phyloP scores from a whole-genome alignment of 352 stramenopile species.

The Phytophthora boehmeriae region DNA sequence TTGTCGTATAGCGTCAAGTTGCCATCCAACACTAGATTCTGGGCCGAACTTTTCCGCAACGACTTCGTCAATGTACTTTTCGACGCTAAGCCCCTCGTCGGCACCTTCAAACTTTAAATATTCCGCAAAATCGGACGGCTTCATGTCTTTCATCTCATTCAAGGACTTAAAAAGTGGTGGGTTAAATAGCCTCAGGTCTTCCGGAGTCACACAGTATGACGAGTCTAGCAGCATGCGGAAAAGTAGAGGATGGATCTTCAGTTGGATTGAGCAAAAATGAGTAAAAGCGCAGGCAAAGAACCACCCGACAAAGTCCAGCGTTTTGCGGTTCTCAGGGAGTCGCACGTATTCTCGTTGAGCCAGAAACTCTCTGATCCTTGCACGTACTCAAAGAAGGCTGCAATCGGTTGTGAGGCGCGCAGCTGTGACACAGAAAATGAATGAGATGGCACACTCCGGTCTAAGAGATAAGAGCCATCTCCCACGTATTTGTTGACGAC shows the following conservation, averaged over 20 bases:
- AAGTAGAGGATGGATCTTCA: constrained; percentile 52
- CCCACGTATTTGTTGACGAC: constrained; percentile 59
- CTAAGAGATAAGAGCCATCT: constrained; percentile 51
- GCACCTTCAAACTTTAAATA: constrained; percentile 64
- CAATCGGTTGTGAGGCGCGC: constrained; percentile 42
- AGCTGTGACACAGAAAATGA: constrained; percentile 51
- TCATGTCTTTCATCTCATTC: constrained; percentile 53
- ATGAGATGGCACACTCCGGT: constrained; percentile 41
- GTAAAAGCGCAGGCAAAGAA: constrained; percentile 60
- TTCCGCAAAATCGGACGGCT: constrained; percentile 49
- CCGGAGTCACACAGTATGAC: constrained; percentile 36
- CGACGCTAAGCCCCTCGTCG: constrained; percentile 37
- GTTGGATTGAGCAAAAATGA: constrained; percentile 45
- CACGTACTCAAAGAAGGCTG: constrained; percentile 58
- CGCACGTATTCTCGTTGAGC: constrained; percentile 51
- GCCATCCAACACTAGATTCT: constrained; percentile 52
- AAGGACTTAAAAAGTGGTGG: constrained; percentile 48
- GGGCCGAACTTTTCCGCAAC: constrained; percentile 57
- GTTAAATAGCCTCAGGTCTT: constrained; percentile 58
- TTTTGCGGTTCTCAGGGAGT: constrained; percentile 42
- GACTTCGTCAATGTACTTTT: constrained; percentile 53
- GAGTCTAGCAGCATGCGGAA: constrained; percentile 55
- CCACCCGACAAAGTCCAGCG: constrained; percentile 62
- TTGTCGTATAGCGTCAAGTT: constrained; percentile 43
- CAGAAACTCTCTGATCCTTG: constrained; percentile 66